Evolutionary conservation across 306 rosid genomes (phyloP).

Genomic region (Vachellia pachyceras): DNA sequence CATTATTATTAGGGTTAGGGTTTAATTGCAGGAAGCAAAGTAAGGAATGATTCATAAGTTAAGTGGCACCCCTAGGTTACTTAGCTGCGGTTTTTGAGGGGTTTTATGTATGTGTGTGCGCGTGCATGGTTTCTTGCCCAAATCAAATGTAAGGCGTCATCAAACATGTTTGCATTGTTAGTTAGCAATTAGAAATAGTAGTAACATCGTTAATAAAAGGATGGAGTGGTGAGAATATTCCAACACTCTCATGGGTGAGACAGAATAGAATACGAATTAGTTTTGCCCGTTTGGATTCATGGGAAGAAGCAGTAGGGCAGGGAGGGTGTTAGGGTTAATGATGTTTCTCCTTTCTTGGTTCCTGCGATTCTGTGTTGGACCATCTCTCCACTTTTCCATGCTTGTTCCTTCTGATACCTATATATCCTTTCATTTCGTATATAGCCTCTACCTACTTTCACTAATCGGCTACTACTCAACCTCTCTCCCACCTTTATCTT

Average conservation of each 20-base stretch:
- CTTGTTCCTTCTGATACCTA: not conserved
- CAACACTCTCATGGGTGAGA: too few relatives aligned
- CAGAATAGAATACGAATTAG: too few relatives aligned
- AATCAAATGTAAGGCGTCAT: too few relatives aligned
- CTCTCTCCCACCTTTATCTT: not conserved
- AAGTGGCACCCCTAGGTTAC: not conserved
- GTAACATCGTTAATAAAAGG: not conserved
- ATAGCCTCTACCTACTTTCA: not conserved
- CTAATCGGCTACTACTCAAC: not conserved
- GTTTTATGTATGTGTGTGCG: too few relatives aligned
- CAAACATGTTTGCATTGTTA: not conserved
- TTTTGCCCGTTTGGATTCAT: too few relatives aligned
- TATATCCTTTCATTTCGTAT: too few relatives aligned
- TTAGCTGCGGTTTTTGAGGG: not conserved
- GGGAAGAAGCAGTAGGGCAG: too few relatives aligned
- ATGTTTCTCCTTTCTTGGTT: not conserved
- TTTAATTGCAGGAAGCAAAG: not conserved
- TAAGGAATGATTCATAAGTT: not conserved
- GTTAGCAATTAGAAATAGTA: not conserved
- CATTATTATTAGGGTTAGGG: not conserved
- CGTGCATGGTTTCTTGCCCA: too few relatives aligned
- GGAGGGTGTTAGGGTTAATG: conserved; percentile 1
- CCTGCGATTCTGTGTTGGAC: conserved; percentile 23
- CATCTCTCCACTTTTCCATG: not conserved
- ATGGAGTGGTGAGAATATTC: not conserved